phyloP scores from a whole-genome alignment of 2,329 filamentous ascomycete species.

The Beauveria brongniartii region DNA sequence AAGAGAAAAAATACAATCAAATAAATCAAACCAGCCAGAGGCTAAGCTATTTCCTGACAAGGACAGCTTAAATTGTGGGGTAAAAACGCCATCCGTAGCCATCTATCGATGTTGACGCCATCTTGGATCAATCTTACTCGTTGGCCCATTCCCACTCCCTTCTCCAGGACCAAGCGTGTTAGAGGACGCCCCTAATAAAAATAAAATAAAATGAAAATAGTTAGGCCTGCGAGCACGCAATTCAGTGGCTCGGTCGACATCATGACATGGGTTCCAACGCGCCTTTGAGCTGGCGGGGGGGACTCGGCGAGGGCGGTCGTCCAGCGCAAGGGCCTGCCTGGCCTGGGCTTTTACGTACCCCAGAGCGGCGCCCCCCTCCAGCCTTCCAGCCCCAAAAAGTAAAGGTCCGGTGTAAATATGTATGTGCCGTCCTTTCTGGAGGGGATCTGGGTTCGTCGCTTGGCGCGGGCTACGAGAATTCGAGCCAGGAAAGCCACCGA shows the following conservation, averaged over 20 bases:
- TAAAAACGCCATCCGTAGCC: background rate
- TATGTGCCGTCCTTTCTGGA: background rate
- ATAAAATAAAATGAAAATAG: background rate
- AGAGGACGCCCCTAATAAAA: background rate
- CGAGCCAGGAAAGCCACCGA: background rate
- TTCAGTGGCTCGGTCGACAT: conserved; percentile 12
- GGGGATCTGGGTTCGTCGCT: conserved; percentile 8
- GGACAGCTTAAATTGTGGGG: conserved; percentile 7
- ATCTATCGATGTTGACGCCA: conserved; percentile 12
- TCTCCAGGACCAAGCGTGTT: background rate
- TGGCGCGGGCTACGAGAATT: background rate
- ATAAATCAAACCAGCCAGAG: background rate
- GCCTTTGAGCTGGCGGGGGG: background rate
- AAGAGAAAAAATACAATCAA: background rate
- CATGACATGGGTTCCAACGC: conserved; percentile 5
- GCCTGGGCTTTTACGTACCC: background rate
- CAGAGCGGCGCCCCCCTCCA: background rate
- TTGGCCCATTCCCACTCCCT: background rate
- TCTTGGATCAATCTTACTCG: conserved; percentile 13
- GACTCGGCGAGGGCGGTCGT: background rate
- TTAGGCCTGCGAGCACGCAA: conserved; percentile 10
- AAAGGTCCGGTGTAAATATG: background rate
- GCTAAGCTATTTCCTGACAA: conserved; percentile 1
- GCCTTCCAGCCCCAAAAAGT: background rate
- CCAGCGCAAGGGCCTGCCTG: no score